Evolutionary conservation across 495 filamentous ascomycete genomes (phyloP).

Genomic region (Neurospora tetrasperma): DNA sequence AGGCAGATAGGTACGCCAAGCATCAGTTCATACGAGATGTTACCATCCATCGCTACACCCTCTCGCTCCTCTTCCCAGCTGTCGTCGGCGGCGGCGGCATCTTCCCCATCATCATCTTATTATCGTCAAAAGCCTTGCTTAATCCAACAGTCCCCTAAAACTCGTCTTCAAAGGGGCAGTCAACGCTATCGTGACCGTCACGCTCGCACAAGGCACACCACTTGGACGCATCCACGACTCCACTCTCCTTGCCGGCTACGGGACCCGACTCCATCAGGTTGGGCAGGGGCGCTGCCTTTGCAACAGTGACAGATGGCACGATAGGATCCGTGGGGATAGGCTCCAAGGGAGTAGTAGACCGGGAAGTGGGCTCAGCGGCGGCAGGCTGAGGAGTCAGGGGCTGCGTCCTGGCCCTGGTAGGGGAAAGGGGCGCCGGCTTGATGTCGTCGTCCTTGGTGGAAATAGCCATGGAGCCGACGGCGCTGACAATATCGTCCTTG

Average conservation of each 20-base stretch:
- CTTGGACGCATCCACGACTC: conserved; percentile 68
- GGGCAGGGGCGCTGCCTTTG: conserved; percentile 30
- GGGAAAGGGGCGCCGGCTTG: conserved; percentile 43
- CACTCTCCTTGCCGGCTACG: conserved; percentile 70
- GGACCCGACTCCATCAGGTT: conserved; percentile 61
- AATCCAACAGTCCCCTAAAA: conserved; percentile 28
- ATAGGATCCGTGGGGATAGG: background rate
- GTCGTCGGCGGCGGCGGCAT: background rate
- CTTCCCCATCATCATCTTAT: background rate
- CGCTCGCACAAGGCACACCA: conserved; percentile 97
- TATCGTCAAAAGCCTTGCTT: background rate
- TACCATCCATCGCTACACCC: background rate
- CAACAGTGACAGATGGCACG: background rate
- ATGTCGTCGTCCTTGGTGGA: conserved; percentile 24
- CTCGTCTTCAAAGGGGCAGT: conserved; percentile 88
- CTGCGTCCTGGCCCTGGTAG: conserved; percentile 31
- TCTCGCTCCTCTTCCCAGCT: background rate
- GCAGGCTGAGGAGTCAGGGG: conserved; percentile 41
- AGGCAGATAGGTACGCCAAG: background rate
- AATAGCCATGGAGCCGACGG: conserved; percentile 32
- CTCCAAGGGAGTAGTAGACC: background rate
- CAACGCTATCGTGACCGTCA: conserved; percentile 91
- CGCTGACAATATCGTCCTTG: conserved; percentile 37
- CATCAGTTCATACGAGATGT: background rate
- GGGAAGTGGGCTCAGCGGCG: conserved; percentile 23